Evolutionary conservation across 2,329 filamentous ascomycete genomes (phyloP).

Genomic region (Biscogniauxia marginata): DNA sequence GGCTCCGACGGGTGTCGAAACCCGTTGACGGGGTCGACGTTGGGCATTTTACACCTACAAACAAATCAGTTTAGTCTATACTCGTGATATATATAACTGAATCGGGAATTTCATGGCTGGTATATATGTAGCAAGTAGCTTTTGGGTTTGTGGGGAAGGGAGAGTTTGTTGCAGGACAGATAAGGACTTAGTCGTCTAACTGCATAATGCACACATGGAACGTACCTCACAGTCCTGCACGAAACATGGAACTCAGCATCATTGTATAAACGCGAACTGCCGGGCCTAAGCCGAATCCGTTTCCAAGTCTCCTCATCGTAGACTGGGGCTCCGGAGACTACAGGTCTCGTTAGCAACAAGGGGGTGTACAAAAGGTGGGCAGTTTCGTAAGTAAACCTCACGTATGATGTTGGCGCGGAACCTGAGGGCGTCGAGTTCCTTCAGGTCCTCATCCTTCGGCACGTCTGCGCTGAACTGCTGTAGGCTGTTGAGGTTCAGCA

Average conservation of each 20-base stretch:
- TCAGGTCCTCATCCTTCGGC: constrained; percentile 46
- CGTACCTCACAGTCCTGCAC: constrained; percentile 63
- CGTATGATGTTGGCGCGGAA: constrained; percentile 73
- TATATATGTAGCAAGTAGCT: constrained; percentile 8
- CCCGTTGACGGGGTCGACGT: constrained; percentile 64
- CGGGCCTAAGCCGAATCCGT: constrained; percentile 51
- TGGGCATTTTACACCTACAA: constrained; percentile 65
- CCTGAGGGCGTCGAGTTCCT: constrained; percentile 57
- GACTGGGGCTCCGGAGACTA: constrained; percentile 59
- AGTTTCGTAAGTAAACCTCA: constrained; percentile 33
- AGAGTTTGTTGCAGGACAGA: no score
- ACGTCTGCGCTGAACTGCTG: constrained; percentile 59
- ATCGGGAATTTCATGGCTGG: background rate
- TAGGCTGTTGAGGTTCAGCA: constrained; percentile 65
- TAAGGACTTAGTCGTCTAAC: background rate
- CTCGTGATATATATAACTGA: no score
- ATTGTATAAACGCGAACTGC: constrained; percentile 46
- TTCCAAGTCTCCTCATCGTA: constrained; percentile 74
- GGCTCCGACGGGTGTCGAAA: constrained; percentile 55
- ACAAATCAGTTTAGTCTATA: background rate
- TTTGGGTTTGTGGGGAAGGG: background rate
- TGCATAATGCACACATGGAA: constrained; percentile 1
- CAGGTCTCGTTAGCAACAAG: background rate
- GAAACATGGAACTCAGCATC: constrained; percentile 51
- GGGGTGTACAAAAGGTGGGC: background rate